A percentile compares a stretch with the other conserved stretches of the same genome.
Evolutionary conservation across 2,329 filamentous ascomycete genomes (phyloP).

Genomic region (Dactylellina parvicollis): DNA sequence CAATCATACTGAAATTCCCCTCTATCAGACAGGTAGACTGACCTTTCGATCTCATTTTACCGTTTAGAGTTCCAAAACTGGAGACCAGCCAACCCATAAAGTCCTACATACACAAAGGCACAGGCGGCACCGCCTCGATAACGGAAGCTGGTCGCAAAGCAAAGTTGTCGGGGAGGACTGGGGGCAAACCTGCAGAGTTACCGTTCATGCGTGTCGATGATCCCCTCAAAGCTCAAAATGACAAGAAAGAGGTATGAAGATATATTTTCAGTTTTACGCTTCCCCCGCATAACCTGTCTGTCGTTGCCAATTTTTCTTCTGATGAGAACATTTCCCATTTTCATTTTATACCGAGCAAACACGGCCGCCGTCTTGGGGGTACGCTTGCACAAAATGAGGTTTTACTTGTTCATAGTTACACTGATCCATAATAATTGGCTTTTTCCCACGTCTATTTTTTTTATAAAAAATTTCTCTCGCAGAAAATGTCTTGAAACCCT

Average conservation of each 20-base stretch:
- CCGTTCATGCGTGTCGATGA: conserved; percentile 51
- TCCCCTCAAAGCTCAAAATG: conserved; percentile 41
- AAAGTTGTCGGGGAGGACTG: background rate
- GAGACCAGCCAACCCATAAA: conserved; percentile 33
- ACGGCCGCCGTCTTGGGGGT: conserved; percentile 81
- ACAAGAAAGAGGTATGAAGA: conserved; percentile 46
- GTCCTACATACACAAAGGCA: conserved; percentile 32
- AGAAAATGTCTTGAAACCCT: no score
- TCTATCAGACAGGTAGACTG: conserved; percentile 16
- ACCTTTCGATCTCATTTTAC: background rate
- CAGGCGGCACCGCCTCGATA: conserved; percentile 31
- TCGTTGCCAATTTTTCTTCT: conserved; percentile 68
- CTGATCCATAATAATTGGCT: conserved; percentile 65
- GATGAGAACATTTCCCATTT: conserved; percentile 79
- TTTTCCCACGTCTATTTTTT: conserved; percentile 61
- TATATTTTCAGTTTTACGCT: background rate
- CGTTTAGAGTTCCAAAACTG: conserved; percentile 34
- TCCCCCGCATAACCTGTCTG: background rate
- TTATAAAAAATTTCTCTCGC: background rate
- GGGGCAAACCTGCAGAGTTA: conserved; percentile 30
- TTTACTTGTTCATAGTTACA: conserved; percentile 77
- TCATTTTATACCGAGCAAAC: conserved; percentile 75
- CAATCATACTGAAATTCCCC: conserved; percentile 15
- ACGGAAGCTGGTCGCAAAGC: conserved; percentile 40
- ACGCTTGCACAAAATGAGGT: conserved; percentile 76